phyloP scores from a whole-genome alignment of 257 asterid genomes.

The Fraxinus cuspidata region DNA sequence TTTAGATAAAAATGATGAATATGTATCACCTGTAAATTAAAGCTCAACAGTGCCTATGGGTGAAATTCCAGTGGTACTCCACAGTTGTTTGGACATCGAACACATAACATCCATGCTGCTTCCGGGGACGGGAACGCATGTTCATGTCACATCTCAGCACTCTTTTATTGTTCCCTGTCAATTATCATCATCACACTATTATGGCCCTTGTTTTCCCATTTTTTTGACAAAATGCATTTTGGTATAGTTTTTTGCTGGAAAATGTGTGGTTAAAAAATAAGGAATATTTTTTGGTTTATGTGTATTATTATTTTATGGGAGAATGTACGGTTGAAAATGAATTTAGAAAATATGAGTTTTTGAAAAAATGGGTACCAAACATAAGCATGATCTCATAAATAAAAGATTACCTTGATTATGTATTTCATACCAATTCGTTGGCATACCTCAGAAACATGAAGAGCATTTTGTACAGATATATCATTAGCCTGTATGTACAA shows the following conservation, averaged over 20 bases:
- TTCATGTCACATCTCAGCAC: slow-evolving; percentile 27
- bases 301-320: no score
- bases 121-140: neutral
- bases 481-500: slow-evolving; percentile 22
- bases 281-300: no score
- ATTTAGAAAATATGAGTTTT: no score
- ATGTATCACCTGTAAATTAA: slow-evolving; percentile 20
- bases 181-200: no score
- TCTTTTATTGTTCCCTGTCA: slow-evolving; percentile 25
- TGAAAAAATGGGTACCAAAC: no score
- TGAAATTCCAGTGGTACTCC: slow-evolving; percentile 12
- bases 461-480: slow-evolving; percentile 33
- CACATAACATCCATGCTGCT: neutral
- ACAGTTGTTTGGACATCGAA: neutral
- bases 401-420: neutral
- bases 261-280: no score
- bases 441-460: slow-evolving; percentile 29
- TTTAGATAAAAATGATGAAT: no score
- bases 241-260: no score
- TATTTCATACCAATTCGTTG: no score
- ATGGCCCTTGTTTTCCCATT: no score
- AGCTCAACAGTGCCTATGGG: slow-evolving; percentile 4
- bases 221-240: no score
- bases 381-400: neutral
- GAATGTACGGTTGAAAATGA: no score